Evolutionary conservation across 495 filamentous ascomycete genomes (phyloP), one percentile per base, ranked within the genome.

Genomic region (Penicillium paxilli): DNA sequence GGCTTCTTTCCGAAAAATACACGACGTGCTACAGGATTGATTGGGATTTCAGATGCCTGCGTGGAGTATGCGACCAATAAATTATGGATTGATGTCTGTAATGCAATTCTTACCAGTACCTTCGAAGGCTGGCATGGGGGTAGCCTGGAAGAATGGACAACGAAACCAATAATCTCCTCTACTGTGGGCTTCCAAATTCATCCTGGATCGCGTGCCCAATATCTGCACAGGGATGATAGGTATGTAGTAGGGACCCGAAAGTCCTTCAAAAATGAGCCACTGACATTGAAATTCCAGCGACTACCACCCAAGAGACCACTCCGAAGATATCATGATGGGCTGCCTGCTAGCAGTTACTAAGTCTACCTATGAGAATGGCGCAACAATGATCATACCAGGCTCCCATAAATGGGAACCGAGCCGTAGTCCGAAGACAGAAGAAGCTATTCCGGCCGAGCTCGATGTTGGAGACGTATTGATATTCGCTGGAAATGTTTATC

Each of bases 11-110:
- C 44, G 16, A 46, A 46, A 8, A 24, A 20, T 1, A 46, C 44
- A 8, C 19, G 44, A 26, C 44, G 44, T 4, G 44, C 44, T 24
- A 46, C 44, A 24, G 44, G 44, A 14, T 28, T 46, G 44, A 46
- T 46, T 46, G 44, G 44, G 9, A 20, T 46, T 25, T 46, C 44
- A 25, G 44, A 46, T 10, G 44, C 44, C 24, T 46, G 44, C 25
- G 44, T 46, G 17, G 44, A 46, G n/a, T 46, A 46, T 17, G 44
- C 22, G 16, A 46, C 44, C 2, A 46, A 46, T 25, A 46, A 46
- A 14, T 16, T 46, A 22, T 46, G 44, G 44, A 46, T 46, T 28
- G 44, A 46, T 16, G 22, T 46, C 44, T 46, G 44, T n/a, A 46
- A 46, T 22, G 14, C 19, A 46, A 46, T 46, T 14, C 44, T 46